A percentile compares a stretch with the other conserved stretches of the same genome.
Conservation (phyloP, 106 monocot genomes). For the Platanthera zijinensis region DNA sequence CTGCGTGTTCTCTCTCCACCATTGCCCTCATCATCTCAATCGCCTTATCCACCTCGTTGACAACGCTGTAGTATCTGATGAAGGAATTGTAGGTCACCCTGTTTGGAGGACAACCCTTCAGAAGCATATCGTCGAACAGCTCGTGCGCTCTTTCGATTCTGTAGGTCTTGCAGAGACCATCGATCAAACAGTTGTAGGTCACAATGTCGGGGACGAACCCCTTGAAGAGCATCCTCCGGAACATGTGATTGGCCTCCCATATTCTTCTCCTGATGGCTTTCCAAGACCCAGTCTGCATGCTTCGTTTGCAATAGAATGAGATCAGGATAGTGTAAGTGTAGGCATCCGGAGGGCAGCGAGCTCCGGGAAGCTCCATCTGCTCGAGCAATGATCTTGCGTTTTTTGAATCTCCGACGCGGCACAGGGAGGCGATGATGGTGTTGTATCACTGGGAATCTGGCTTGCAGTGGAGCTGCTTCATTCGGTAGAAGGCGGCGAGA, state of each 20-base stretch:
- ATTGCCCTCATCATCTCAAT: constrained; percentile 65
- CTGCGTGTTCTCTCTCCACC: constrained; percentile 50
- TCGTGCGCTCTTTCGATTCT: constrained; percentile 64
- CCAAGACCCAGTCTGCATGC: constrained; percentile 64
- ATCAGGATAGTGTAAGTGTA: constrained; percentile 94
- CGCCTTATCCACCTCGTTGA: constrained; percentile 81
- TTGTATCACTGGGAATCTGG: constrained; percentile 73
- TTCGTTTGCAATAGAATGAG: constrained; percentile 43
- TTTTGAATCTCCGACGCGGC: constrained; percentile 41
- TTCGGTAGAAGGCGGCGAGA: constrained; percentile 53
- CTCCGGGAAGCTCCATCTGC: constrained; percentile 85
- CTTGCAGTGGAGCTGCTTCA: constrained; percentile 81
- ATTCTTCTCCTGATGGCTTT: constrained; percentile 80
- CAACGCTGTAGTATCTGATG: constrained; percentile 66
- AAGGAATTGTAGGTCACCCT: constrained; percentile 79
- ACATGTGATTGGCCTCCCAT: constrained; percentile 90
- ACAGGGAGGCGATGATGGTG: constrained; percentile 52
- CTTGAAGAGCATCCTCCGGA: constrained; percentile 70
- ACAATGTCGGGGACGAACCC: constrained; percentile 73
- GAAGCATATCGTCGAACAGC: constrained; percentile 83
- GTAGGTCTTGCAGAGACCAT: constrained; percentile 88
- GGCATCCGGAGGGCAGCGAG: constrained; percentile 48
- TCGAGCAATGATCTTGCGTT: constrained; percentile 54
- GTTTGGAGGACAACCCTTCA: constrained; percentile 52
- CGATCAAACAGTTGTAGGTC: constrained; percentile 87